Evolutionary conservation across 2,329 filamentous ascomycete genomes (phyloP).

Genomic region (Apiospora saccharicola): DNA sequence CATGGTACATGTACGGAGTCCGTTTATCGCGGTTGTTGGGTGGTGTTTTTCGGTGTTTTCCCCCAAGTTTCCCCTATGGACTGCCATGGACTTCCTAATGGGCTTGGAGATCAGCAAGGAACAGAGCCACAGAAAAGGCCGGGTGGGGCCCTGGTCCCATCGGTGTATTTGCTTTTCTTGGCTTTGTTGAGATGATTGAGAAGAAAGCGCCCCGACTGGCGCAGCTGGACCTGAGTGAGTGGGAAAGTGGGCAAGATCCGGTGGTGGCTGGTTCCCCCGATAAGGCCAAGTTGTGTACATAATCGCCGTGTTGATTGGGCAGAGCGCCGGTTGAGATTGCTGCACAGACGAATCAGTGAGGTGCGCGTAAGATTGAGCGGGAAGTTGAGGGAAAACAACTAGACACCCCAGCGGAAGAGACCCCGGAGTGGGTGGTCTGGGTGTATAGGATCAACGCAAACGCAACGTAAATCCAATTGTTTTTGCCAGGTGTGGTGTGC

Average conservation of each 20-base stretch:
- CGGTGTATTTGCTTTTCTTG: constrained; percentile 13
- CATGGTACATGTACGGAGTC: constrained; percentile 9
- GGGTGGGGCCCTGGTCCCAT: neutral
- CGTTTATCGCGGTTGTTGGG: constrained; percentile 12
- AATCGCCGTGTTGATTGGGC: constrained; percentile 9
- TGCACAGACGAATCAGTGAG: constrained; percentile 7
- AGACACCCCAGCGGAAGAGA: constrained; percentile 7
- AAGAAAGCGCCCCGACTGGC: neutral
- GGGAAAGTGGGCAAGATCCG: constrained; percentile 17
- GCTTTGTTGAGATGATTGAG: constrained; percentile 20
- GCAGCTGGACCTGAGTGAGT: constrained; percentile 9
- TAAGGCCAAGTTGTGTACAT: constrained; percentile 1
- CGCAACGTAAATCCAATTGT: neutral
- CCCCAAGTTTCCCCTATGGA: constrained; percentile 1
- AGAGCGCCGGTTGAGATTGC: neutral
- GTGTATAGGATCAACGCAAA: constrained; percentile 3
- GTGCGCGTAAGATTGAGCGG: neutral
- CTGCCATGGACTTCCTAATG: neutral
- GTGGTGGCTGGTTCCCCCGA: constrained; percentile 1
- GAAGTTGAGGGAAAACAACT: neutral
- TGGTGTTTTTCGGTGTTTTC: neutral
- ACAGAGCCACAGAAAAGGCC: neutral
- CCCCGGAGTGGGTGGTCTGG: constrained; percentile 1
- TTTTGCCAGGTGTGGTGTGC: neutral
- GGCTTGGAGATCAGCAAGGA: constrained; percentile 5